Evolutionary conservation across 148 eudicot genomes (phyloP).

Genomic region (Salicornia ramosissima): DNA sequence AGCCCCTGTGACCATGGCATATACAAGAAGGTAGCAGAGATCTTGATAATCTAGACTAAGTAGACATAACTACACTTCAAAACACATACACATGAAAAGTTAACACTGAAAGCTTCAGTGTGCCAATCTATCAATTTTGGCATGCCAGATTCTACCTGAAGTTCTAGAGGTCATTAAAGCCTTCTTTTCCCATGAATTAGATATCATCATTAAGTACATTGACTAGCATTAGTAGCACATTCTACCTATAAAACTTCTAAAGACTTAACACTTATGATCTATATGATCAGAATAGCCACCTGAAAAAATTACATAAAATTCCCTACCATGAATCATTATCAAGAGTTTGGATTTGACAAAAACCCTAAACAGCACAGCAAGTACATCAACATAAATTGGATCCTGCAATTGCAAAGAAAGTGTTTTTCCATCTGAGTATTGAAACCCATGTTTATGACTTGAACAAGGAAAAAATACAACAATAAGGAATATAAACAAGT

Average conservation of each 20-base stretch:
- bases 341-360: not conserved
- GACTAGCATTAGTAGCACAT: not conserved
- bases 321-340: not conserved
- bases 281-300: not conserved
- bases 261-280: not conserved
- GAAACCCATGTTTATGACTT: not conserved
- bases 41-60: not conserved
- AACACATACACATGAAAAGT: not conserved
- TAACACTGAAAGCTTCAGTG: not conserved
- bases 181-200: not conserved
- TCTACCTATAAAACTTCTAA: not conserved
- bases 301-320: not conserved
- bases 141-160: too few relatives aligned
- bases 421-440: not conserved
- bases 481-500: not conserved
- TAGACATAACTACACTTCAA: not conserved
- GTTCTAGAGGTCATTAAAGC: not conserved
- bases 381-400: not conserved
- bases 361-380: not conserved
- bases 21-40: too few relatives aligned
- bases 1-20: too few relatives aligned
- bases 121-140: not conserved
- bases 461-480: not conserved
- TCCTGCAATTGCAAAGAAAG: not conserved
- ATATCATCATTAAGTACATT: not conserved